phyloP scores from a whole-genome alignment of 192 early-diverging fungal species.

The Coemansia sp. region DNA sequence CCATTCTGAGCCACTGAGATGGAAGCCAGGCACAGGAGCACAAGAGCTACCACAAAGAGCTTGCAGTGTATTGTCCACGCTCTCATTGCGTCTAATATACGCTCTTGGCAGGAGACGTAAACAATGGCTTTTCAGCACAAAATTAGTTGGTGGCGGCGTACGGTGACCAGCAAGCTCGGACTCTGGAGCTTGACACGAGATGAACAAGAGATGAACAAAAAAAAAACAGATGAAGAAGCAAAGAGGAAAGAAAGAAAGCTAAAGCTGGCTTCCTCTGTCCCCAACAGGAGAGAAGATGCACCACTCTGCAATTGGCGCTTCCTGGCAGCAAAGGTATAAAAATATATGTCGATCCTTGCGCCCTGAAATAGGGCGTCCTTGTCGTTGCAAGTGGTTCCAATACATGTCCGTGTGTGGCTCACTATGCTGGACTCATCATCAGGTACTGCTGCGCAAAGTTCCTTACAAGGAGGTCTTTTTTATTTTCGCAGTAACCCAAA shows the following conservation, averaged over 20 bases:
- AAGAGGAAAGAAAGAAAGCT: neutral
- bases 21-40: conserved; percentile 33
- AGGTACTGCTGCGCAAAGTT: neutral
- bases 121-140: conserved; percentile 1
- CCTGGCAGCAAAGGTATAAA: neutral
- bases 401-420: neutral
- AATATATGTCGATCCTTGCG: neutral
- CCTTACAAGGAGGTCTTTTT: neutral
- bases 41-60: conserved; percentile 30
- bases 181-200: conserved; percentile 10
- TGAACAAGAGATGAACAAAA: conserved; percentile 5
- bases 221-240: neutral
- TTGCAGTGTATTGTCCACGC: conserved; percentile 30
- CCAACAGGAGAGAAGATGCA: neutral
- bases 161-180: conserved; percentile 7
- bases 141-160: neutral
- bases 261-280: neutral
- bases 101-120: neutral
- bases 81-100: conserved; percentile 25
- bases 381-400: neutral
- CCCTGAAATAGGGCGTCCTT: neutral
- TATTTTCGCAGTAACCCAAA: neutral
- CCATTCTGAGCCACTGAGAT: conserved; percentile 36
- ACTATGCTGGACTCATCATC: neutral
- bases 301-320: neutral